Evolutionary conservation across 2,329 filamentous ascomycete genomes (phyloP), one percentile per base, ranked within the genome.

Genomic region (Xylaria sp.): DNA sequence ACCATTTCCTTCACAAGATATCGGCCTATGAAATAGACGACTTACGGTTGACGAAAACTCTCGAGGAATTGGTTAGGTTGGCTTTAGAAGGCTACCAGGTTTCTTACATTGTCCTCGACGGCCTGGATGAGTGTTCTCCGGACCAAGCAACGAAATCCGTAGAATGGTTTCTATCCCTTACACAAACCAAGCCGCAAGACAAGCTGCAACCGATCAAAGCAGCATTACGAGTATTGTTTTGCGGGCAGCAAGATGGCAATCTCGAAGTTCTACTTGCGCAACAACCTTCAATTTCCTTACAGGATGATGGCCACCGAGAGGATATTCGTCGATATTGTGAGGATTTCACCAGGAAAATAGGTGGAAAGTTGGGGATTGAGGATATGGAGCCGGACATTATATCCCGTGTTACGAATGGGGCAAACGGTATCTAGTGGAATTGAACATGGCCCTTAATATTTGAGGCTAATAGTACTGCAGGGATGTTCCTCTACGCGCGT

Each of bases 101-200:
- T 7, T 53, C 57, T 0, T 69, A 66, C n/a, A 36, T 69, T n/a
- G 36, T 69, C 4, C 58, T 69, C 17, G 67, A 69, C 42, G 67
- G 63, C n/a, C 21, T 69, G 17, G 65, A 66, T 19, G 67, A 69
- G 32, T 62, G 62, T 36, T 55, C 63, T 6, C 59, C 42, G 2
- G 42, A 45, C 19, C 57, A 69, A 63, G 51, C 63, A 21, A 14
- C 14, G 11, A 65, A 59, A 39, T 47, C 47, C 0, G 12, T 69
- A 11, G 32, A 19, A 9, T 63, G 58, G 67, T 63, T 69, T 21
- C 30, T 69, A 5, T 69, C 63, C 4, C 39, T 69, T n/a, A n/a
- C n/a, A n/a, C n/a, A n/a, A n/a, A n/a, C n/a, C n/a, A n/a, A n/a
- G n/a, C 30, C 34, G 4, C n/a, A 60, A 59, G 32, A 34, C 9